These are phyloP conservation scores for Exophiala oligosperma DNA, from an alignment of 2,329 filamentous ascomycete genomes.

Conservation along the genomic window DNA sequence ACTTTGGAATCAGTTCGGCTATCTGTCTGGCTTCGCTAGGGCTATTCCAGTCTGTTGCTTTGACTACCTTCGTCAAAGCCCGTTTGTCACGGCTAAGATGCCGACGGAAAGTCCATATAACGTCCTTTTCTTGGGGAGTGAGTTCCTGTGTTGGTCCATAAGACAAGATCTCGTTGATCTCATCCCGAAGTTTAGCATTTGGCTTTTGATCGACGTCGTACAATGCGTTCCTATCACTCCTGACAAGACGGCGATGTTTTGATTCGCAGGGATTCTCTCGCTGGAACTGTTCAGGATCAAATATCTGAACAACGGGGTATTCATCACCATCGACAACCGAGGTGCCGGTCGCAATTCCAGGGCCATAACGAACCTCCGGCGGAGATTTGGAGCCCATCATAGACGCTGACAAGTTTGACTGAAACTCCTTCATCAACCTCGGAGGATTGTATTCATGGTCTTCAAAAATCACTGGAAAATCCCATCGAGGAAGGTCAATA, in stretches of 20 bases:
- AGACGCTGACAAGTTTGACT: slow-evolving; percentile 63
- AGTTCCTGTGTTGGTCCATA: slow-evolving; percentile 90
- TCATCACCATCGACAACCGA: slow-evolving; percentile 48
- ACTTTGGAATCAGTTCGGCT: slow-evolving; percentile 83
- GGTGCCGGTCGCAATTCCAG: slow-evolving; percentile 74
- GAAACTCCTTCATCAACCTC: slow-evolving; percentile 73
- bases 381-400: slow-evolving; percentile 74
- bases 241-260: slow-evolving; percentile 88
- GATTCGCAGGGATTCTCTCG: slow-evolving; percentile 91
- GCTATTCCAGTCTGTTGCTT: slow-evolving; percentile 94
- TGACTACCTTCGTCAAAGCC: slow-evolving; percentile 94
- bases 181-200: slow-evolving; percentile 92
- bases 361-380: slow-evolving; percentile 85
- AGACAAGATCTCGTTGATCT: slow-evolving; percentile 84
- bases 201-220: slow-evolving; percentile 94
- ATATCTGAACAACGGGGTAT: slow-evolving; percentile 73
- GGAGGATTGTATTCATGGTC: slow-evolving; percentile 90
- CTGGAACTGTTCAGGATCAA: slow-evolving; percentile 88
- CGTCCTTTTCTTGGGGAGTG: slow-evolving; percentile 87
- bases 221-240: slow-evolving; percentile 90
- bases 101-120: slow-evolving; percentile 97
- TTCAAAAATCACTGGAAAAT: slow-evolving; percentile 92
- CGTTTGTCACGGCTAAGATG: slow-evolving; percentile 90
- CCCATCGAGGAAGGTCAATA: slow-evolving; percentile 89
- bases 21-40: slow-evolving; percentile 82